Base-by-base conservation (phyloP, 495 filamentous ascomycete genomes). In the Penicillium parvum region DNA sequence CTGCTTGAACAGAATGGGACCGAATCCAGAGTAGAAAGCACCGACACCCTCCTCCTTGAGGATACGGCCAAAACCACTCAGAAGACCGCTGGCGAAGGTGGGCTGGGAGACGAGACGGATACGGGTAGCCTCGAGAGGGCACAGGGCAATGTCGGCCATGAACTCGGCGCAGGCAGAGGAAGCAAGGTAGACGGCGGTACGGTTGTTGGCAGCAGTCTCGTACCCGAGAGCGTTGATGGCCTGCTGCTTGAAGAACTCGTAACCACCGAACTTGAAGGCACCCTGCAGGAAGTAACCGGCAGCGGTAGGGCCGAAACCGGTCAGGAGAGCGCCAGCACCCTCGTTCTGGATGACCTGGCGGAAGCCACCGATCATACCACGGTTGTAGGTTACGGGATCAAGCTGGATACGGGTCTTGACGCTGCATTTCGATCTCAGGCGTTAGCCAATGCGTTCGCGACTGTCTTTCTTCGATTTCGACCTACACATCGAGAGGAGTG, bases 401-500 rank as follows among this genome's bases (percentile, higher is more conserved):
- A 95, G 84, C 76, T 95, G 88, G 64, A 94, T 95, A 68, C 86
- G 77, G 55, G 88, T 95, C 82, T 95, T 95, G 76, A 95, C 87
- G 72, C 88, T 94, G 65, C 52, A 53, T 11, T 32, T 11, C 32
- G 18, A 16, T 22, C 17, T 35, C 26, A 35, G 33, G 14, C 12
- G 12, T 35, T 9, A 20, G 19, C 10, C 7, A 6, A 8, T 23
- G 11, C 4, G 1, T 16, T 14, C 10, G n/a, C 9, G n/a, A 16
- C 34, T 15, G 11, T 16, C 50, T 50, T 22, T 15, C 11, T 25
- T 8, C 10, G 16, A 20, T 10, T 53, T 33, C 18, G 43, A 83
- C 90, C 74, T 88, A 96, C 90, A 96, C 90, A 83, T 96, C 90
- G 60, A 96, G 86, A 55, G 90, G 90, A 42, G 90, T 96, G 63